Evolutionary conservation across 164 flowering plant species (phyloP), one percentile per base, ranked within the genome.

Genomic region (Umbellularia californica): DNA sequence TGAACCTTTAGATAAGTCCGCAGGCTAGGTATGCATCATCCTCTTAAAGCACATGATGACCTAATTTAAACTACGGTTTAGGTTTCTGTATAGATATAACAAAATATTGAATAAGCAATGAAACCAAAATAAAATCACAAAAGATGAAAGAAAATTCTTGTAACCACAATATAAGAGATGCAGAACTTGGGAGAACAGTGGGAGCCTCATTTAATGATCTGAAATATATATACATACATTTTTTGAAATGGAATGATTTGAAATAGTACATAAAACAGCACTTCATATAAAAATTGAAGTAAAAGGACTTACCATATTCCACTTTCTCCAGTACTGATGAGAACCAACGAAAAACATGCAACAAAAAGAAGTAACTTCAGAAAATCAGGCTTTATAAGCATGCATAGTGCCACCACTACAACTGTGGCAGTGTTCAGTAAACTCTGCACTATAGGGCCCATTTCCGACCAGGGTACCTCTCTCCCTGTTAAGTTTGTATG

Each of bases 241-340:
- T 41, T 41, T 41, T 41, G 47, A 41, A 41, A 41, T 41, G 47
- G 47, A 41, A 41, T 41, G 11, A 41, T 41, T 41, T 41, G 47
- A 41, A 41, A 41, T 41, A 41, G 47, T 41, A 41, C 47, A 41
- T 41, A 41, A 41, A 41, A 41, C 10, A 41, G 47, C 47, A 28
- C 30, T 28, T 20, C 11, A 50, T 63, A 68, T 33, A 52, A 19
- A 35, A 47, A 41, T 20, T n/a, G 65, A 66, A 64, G 62, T 19
- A 72, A 69, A 71, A 80, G 74, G 75, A 74, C 81, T 75, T 91
- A 96, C 98, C 99, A 94, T 94, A 82, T 96, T 96, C 99, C 99
- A 96, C 97, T 89, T 87, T 80, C 94, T 94, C 99, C 99, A 96
- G 76, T 96, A 96, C 99, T 96, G 95, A 80, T 82, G 77, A 69